Conservation (phyloP, 805 yeast genomes). For the Lipomyces starkeyi region DNA sequence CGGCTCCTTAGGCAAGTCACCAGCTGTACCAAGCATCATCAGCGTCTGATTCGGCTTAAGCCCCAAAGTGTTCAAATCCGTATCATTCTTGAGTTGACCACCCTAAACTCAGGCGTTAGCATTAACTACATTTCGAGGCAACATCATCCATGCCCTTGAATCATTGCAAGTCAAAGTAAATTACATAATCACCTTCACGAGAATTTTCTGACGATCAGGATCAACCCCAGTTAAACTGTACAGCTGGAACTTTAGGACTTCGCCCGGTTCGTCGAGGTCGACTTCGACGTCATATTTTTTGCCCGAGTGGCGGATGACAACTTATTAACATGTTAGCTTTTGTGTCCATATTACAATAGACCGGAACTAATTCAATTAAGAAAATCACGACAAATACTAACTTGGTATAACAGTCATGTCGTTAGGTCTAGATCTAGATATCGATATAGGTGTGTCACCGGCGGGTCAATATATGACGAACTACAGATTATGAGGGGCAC, state of each 20-base stretch:
- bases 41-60: slow-evolving; percentile 70
- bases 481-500: background rate
- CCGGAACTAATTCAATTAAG: background rate
- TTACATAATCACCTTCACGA: slow-evolving; percentile 58
- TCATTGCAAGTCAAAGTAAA: background rate
- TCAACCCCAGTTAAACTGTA: slow-evolving; percentile 80
- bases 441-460: background rate
- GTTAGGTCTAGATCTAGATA: background rate
- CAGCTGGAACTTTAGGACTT: slow-evolving; percentile 69
- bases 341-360: background rate
- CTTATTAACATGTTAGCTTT: slow-evolving; percentile 34
- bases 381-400: slow-evolving; percentile 9
- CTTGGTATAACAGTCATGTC: slow-evolving; percentile 35
- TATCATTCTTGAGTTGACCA: slow-evolving; percentile 81
- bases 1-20: slow-evolving; percentile 60
- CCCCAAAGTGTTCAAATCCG: slow-evolving; percentile 56
- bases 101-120: slow-evolving; percentile 48
- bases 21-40: slow-evolving; percentile 94
- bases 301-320: slow-evolving; percentile 70
- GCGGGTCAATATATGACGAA: background rate
- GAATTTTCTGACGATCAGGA: slow-evolving; percentile 85
- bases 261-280: slow-evolving; percentile 61
- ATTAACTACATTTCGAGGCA: background rate
- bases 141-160: background rate
- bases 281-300: slow-evolving; percentile 64